Conservation (phyloP, 768 basidiomycete species). For the Paxillus ammoniavirescens region DNA sequence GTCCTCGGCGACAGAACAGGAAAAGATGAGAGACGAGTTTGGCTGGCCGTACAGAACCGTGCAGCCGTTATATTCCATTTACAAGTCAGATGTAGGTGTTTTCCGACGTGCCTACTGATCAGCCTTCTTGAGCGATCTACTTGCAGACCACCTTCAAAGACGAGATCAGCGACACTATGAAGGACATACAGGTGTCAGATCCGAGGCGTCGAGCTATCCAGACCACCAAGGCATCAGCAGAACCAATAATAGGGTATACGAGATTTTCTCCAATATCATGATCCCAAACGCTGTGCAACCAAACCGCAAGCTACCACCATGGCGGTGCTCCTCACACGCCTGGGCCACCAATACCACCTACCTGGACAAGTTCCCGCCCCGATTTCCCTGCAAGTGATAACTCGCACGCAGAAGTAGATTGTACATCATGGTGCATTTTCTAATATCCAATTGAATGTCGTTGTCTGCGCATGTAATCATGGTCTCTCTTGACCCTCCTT, state of each 20-base stretch:
- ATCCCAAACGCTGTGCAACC: neutral
- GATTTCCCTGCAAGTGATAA: no score
- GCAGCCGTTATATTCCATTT: constrained; percentile 40
- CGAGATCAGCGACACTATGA: constrained; percentile 18
- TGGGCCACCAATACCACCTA: neutral
- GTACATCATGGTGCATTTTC: no score
- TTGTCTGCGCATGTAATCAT: neutral
- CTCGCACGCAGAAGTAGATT: no score
- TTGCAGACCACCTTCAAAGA: constrained; percentile 19
- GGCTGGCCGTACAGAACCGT: constrained; percentile 54
- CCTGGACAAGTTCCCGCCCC: neutral
- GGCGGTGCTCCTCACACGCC: neutral
- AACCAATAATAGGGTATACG: constrained; percentile 1
- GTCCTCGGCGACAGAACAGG: constrained; percentile 30
- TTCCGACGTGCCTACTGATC: neutral
- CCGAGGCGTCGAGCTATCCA: constrained; percentile 16
- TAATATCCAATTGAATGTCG: neutral
- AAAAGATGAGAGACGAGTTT: constrained; percentile 48
- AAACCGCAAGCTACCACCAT: neutral
- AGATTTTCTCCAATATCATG: constrained; percentile 23
- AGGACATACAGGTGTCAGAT: constrained; percentile 18
- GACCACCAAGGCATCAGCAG: neutral
- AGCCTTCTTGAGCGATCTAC: neutral
- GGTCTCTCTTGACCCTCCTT: no score
- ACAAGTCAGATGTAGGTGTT: constrained; percentile 40